phyloP scores from a whole-genome alignment of 2,329 filamentous ascomycete species.

The Hypoxylon sp. region DNA sequence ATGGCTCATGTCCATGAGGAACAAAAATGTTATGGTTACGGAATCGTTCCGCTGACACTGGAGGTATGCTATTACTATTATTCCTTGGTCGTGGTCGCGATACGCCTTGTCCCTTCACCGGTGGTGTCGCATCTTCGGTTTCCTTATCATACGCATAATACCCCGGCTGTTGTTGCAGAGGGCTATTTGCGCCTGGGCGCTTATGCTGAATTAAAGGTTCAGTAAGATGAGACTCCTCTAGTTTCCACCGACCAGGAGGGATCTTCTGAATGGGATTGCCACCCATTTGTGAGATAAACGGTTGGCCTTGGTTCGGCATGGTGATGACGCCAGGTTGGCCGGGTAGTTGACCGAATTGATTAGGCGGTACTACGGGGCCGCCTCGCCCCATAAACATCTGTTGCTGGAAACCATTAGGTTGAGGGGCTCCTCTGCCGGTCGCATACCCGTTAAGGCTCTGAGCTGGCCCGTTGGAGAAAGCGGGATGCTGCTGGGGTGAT shows the following conservation, averaged over 20 bases:
- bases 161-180: conserved; percentile 52
- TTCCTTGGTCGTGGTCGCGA: conserved; percentile 46
- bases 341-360: conserved; percentile 45
- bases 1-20: conserved; percentile 42
- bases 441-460: conserved; percentile 43
- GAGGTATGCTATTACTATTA: conserved; percentile 58
- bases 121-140: conserved; percentile 56
- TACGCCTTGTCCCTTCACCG: conserved; percentile 34
- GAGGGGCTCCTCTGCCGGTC: conserved; percentile 34
- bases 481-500: conserved; percentile 34
- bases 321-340: conserved; percentile 36
- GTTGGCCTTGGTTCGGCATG: conserved; percentile 46
- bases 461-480: conserved; percentile 17
- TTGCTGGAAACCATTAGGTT: conserved; percentile 42
- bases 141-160: conserved; percentile 66
- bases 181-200: conserved; percentile 54
- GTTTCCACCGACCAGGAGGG: conserved; percentile 66
- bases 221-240: conserved; percentile 69
- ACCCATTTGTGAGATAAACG: conserved; percentile 48
- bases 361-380: conserved; percentile 43
- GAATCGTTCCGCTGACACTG: conserved; percentile 66
- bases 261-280: conserved; percentile 60
- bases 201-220: conserved; percentile 64
- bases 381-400: conserved; percentile 47
- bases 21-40: conserved; percentile 61